Percentiles rank a stretch among this genome's conserved stretches.
These are phyloP conservation scores for Acacia melanoxylon DNA, from an alignment of 306 rosid genomes.

Conservation along the genomic window DNA sequence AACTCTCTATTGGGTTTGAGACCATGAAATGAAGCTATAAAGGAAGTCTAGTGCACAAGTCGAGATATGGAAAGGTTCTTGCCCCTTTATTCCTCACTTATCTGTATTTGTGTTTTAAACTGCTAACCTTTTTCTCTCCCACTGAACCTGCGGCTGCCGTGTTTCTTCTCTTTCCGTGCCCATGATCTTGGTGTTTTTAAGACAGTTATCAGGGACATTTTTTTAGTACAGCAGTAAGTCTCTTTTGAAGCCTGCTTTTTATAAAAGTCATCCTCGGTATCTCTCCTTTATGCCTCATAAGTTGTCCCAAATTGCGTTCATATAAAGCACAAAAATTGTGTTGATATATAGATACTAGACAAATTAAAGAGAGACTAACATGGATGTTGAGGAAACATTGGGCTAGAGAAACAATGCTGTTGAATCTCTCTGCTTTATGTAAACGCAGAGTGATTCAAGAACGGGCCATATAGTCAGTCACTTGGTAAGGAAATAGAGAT, in stretches of 20 bases:
- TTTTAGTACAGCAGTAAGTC: neutral
- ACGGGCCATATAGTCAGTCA: slow-evolving; percentile 8
- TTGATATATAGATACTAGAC: neutral
- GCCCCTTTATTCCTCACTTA: neutral
- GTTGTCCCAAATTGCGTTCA: slow-evolving; percentile 2
- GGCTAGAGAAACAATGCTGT: slow-evolving; percentile 5
- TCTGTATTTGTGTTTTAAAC: neutral
- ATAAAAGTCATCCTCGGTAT: neutral
- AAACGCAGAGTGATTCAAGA: slow-evolving; percentile 32
- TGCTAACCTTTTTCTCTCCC: neutral
- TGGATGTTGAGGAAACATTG: neutral
- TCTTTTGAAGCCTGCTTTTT: neutral
- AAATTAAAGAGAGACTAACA: slow-evolving; percentile 8
- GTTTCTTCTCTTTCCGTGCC: neutral
- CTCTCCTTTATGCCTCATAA: slow-evolving; percentile 4
- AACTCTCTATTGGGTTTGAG: neutral
- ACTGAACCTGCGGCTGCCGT: neutral
- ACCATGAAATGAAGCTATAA: neutral
- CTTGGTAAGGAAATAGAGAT: neutral
- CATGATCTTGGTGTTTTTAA: slow-evolving; percentile 7
- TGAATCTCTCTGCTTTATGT: slow-evolving; percentile 34
- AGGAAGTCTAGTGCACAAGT: neutral
- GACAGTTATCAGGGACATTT: neutral
- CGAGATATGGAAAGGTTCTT: neutral
- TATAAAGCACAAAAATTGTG: slow-evolving; percentile 2